phyloP scores from a whole-genome alignment of 805 yeast species.

The Zygosaccharomyces rouxii region DNA sequence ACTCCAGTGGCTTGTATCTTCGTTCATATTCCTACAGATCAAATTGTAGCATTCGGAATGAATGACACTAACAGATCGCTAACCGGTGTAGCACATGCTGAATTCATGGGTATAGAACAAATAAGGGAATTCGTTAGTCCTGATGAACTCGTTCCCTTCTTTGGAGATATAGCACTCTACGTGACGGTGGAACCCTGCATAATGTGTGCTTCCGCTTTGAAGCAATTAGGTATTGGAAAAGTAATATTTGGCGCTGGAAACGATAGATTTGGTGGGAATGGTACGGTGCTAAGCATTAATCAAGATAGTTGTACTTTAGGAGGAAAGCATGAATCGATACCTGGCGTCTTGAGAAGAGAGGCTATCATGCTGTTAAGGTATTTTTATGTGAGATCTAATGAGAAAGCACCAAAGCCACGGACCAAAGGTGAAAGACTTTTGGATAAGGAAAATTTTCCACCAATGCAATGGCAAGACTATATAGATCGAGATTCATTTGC shows the following conservation, averaged over 20 bases:
- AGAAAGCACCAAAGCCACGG: constrained; percentile 77
- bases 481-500: constrained; percentile 49
- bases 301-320: constrained; percentile 36
- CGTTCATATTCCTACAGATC: constrained; percentile 41
- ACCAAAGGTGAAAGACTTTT: constrained; percentile 63
- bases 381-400: constrained; percentile 83
- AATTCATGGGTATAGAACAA: constrained; percentile 69
- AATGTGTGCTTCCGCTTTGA: constrained; percentile 91
- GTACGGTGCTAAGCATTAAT: constrained; percentile 68
- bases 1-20: constrained; percentile 84
- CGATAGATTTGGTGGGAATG: constrained; percentile 95
- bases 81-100: constrained; percentile 91
- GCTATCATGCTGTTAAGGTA: constrained; percentile 76
- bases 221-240: constrained; percentile 67
- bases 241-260: constrained; percentile 92
- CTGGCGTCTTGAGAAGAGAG: constrained; percentile 76
- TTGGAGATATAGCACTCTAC: constrained; percentile 62
- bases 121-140: constrained; percentile 36
- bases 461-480: constrained; percentile 51
- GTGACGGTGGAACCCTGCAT: constrained; percentile 98
- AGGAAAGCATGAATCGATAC: constrained; percentile 31
- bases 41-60: constrained; percentile 69
- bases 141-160: constrained; percentile 33
- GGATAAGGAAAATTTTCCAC: constrained; percentile 55
- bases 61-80: constrained; percentile 82